Conservation (phyloP, 106 monocot species). For the Iris macrosiphon region DNA sequence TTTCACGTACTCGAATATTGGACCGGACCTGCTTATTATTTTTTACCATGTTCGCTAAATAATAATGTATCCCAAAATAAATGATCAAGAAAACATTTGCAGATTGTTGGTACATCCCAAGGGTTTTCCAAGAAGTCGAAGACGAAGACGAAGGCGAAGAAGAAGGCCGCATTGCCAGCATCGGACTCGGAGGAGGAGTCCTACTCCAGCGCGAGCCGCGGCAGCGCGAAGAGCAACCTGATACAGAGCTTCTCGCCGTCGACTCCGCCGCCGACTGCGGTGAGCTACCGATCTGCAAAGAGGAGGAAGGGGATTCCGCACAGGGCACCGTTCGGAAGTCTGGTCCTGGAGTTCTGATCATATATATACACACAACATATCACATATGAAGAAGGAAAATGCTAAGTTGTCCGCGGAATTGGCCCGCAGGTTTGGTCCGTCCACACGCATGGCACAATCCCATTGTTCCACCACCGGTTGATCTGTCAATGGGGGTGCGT, state of each 20-base stretch:
- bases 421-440: too few species aligned
- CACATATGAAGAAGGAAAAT: too few species aligned
- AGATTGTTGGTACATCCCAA: slow-evolving; percentile 55
- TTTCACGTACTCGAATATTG: too few species aligned
- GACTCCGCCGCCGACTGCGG: slow-evolving; percentile 49
- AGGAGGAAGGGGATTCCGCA: slow-evolving; percentile 84
- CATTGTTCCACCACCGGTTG: too few species aligned
- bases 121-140: slow-evolving; percentile 4
- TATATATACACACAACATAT: too few species aligned
- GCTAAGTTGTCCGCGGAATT: too few species aligned
- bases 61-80: neutral
- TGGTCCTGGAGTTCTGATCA: slow-evolving; percentile 27
- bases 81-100: neutral
- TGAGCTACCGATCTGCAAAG: slow-evolving; percentile 34
- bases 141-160: slow-evolving; percentile 9
- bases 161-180: neutral
- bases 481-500: too few species aligned
- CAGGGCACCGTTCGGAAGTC: slow-evolving; percentile 58
- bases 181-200: slow-evolving; percentile 25
- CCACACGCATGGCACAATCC: too few species aligned
- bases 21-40: neutral
- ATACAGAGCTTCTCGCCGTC: slow-evolving; percentile 63
- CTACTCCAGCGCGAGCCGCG: slow-evolving; percentile 25
- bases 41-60: neutral
- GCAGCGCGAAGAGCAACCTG: slow-evolving; percentile 36